These are phyloP conservation scores for Vitis rotundifolia DNA, from an alignment of 164 flowering plant genomes.

Conservation along the genomic window DNA sequence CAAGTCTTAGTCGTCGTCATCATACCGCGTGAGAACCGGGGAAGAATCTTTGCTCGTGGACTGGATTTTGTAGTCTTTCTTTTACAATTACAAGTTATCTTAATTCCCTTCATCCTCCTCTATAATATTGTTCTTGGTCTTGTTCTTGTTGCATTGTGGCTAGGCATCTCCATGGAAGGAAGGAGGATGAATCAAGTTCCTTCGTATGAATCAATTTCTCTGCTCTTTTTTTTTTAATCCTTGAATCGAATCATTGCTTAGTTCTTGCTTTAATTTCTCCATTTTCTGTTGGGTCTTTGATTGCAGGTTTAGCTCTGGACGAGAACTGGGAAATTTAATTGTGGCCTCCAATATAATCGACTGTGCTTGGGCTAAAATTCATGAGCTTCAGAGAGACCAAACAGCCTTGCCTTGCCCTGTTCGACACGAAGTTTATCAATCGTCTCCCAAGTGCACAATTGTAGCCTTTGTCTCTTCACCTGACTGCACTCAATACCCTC, in stretches of 20 bases:
- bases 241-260: background rate
- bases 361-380: slow-evolving; percentile 21
- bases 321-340: slow-evolving; percentile 28
- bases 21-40: no score
- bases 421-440: background rate
- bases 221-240: no score
- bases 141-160: no score
- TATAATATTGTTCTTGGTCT: no score
- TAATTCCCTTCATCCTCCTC: no score
- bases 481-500: background rate
- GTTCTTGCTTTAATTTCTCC: background rate
- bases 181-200: no score
- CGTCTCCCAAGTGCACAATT: slow-evolving; percentile 3
- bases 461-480: slow-evolving; percentile 30
- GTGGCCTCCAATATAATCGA: slow-evolving; percentile 24
- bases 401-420: background rate
- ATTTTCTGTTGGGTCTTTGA: background rate
- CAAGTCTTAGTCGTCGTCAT: no score
- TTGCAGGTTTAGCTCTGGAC: slow-evolving; percentile 35
- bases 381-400: background rate
- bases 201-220: no score
- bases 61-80: no score
- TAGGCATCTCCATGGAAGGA: no score
- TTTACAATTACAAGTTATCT: no score
- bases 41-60: no score